Percentiles rank a stretch among this genome's conserved stretches.
Conservation (phyloP, 768 basidiomycete species). For the Tubosaeta brunneosetosa region DNA sequence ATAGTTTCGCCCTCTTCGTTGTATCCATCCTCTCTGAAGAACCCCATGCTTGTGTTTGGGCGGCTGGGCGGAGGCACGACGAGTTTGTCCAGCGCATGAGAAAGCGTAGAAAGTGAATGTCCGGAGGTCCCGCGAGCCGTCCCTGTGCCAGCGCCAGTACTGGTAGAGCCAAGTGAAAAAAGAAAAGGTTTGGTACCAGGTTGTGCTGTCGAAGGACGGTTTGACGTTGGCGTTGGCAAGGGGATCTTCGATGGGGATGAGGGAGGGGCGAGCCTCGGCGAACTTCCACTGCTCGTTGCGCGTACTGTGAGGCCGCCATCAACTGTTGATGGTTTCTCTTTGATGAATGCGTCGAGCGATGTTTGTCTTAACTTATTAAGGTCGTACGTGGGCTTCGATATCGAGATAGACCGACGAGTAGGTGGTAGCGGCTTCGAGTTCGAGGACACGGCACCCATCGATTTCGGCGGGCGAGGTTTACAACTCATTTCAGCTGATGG, state of each 20-base stretch:
- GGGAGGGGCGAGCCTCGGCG: conserved; percentile 3
- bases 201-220: conserved; percentile 11
- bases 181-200: neutral
- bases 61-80: conserved; percentile 58
- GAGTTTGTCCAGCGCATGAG: conserved; percentile 68
- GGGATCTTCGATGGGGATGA: conserved; percentile 30
- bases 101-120: conserved; percentile 57
- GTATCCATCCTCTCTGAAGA: conserved; percentile 34
- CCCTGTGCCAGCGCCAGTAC: neutral
- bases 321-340: conserved; percentile 1
- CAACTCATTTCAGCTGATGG: neutral
- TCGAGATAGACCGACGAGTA: conserved; percentile 5
- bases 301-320: neutral
- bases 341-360: conserved; percentile 23
- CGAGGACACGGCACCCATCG: neutral
- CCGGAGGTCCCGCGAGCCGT: conserved; percentile 6
- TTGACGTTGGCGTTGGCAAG: conserved; percentile 18
- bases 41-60: conserved; percentile 69
- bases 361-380: conserved; percentile 21
- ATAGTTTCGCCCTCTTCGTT: neutral
- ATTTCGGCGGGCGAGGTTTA: conserved; percentile 9
- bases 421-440: conserved; percentile 2
- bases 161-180: conserved; percentile 4
- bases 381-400: conserved; percentile 10
- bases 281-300: conserved; percentile 4